These are phyloP conservation scores for Candida takata DNA, from an alignment of 805 yeast genomes.

Conservation along the genomic window DNA sequence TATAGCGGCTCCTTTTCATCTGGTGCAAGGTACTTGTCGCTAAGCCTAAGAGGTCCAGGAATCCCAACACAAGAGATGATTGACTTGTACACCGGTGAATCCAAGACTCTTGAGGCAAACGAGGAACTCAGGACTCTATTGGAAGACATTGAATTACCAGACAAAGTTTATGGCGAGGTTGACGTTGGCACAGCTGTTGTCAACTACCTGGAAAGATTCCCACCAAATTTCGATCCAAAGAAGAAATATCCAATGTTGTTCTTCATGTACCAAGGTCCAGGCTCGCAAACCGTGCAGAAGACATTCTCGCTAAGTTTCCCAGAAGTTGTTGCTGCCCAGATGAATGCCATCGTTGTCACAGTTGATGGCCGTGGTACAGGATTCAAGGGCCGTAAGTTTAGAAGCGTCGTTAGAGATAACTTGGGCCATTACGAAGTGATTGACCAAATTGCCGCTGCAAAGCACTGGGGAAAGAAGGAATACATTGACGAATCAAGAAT, in stretches of 20 bases:
- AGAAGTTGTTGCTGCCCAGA: conserved; percentile 66
- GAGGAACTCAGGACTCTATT: conserved; percentile 33
- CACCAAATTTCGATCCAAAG: conserved; percentile 57
- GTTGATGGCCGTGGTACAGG: conserved; percentile 99
- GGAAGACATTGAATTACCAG: conserved; percentile 48
- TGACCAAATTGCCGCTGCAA: conserved; percentile 86
- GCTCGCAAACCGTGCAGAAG: conserved; percentile 74
- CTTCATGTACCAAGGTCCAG: conserved; percentile 94
- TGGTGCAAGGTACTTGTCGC: conserved; percentile 64
- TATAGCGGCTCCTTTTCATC: conserved; percentile 69
- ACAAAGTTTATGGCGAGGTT: conserved; percentile 43
- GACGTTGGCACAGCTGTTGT: conserved; percentile 42
- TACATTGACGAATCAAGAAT: conserved; percentile 65
- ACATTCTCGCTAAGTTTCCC: conserved; percentile 59
- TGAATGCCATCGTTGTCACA: conserved; percentile 81
- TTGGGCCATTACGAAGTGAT: conserved; percentile 76
- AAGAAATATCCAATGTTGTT: conserved; percentile 72
- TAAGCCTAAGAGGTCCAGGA: conserved; percentile 72
- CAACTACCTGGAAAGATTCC: conserved; percentile 71
- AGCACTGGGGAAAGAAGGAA: conserved; percentile 49
- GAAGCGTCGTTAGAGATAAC: conserved; percentile 73
- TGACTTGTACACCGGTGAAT: conserved; percentile 37
- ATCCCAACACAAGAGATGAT: conserved; percentile 74
- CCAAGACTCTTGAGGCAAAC: conserved; percentile 31
- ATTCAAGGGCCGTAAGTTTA: conserved; percentile 68